A percentile compares a stretch with the other conserved stretches of the same genome.
These are phyloP conservation scores for Bromus sterilis DNA, from an alignment of 176 grass and related monocot genomes.

Conservation along the genomic window DNA sequence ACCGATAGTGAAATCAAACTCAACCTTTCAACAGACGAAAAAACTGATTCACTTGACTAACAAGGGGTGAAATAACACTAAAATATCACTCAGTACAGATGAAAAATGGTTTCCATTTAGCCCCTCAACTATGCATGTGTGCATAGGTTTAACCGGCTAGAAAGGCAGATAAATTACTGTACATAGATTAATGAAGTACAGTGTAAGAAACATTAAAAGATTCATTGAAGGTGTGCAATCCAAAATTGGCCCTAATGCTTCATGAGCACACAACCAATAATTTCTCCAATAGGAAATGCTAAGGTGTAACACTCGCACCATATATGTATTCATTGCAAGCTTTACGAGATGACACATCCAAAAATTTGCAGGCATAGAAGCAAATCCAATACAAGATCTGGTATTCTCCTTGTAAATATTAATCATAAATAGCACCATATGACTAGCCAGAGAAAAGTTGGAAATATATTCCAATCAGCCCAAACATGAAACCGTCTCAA, in stretches of 20 bases:
- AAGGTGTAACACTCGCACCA: not conserved
- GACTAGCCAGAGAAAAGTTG: not conserved
- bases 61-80: not conserved
- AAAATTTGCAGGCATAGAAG: constrained; percentile 10
- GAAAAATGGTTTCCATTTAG: constrained; percentile 4
- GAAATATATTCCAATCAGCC: not conserved
- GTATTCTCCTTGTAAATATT: constrained; percentile 2
- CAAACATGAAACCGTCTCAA: not conserved
- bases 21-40: not conserved
- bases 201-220: not conserved
- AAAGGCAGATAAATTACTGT: constrained; percentile 8
- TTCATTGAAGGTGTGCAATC: not conserved
- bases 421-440: constrained; percentile 6
- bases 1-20: not conserved
- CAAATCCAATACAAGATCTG: constrained; percentile 15
- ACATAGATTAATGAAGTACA: not conserved
- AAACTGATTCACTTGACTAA: not conserved
- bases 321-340: not conserved
- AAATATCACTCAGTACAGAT: not conserved
- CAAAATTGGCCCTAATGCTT: not conserved
- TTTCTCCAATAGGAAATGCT: not conserved
- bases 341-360: not conserved
- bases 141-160: not conserved
- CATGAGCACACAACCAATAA: not conserved
- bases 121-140: not conserved